Base-by-base conservation (phyloP, 345 rosid species). In the Aurinia saxatilis region DNA sequence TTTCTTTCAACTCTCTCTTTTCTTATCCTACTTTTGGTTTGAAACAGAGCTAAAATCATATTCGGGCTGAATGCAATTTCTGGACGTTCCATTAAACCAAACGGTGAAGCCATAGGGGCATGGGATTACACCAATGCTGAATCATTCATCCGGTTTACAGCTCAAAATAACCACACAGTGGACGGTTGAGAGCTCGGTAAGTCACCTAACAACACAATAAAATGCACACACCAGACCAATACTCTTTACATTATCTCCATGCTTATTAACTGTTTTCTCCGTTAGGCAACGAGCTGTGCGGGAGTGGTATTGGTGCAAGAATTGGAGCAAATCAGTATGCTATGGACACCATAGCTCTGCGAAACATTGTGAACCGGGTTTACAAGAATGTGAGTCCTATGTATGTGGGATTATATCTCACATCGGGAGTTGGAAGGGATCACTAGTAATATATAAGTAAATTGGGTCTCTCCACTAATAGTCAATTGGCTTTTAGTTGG, bases 141-240 rank as follows among this genome's bases (percentile, higher is more conserved):
- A 78, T 84, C 87, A 11, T 67, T 90, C 30, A 87, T 90, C 10
- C 78, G 77, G 13, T 87, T 75, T 67, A 85, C 85, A 12, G 82
- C 65, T 8, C 27, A 72, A 49, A 80, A 75, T 61, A 79, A 81
- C 50, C 77, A 85, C 57, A 48, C 66, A 5, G 75, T 90, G 19
- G 68, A 77, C 63, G 88, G 85, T 6, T 90, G 95, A 92, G 99
- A 93, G 80, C 88, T 93, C 0, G 97, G 96, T 93, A 77, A 78
- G 84, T 50, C 19, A 21, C 41, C 14, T 35, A 17, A 38, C 34
- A 13, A 23, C 7, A 19, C 25, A 47, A 11, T 6, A 45, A 10
- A 19, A 46, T 29, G 30, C 40, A 64, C 9, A 46, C 14, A 38
- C 25, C 7, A 41, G 21, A 44, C 2, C 2, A 1, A 39, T 23